Conservation (phyloP, 202 grass and related monocot genomes). For the Alloteropsis angusta region DNA sequence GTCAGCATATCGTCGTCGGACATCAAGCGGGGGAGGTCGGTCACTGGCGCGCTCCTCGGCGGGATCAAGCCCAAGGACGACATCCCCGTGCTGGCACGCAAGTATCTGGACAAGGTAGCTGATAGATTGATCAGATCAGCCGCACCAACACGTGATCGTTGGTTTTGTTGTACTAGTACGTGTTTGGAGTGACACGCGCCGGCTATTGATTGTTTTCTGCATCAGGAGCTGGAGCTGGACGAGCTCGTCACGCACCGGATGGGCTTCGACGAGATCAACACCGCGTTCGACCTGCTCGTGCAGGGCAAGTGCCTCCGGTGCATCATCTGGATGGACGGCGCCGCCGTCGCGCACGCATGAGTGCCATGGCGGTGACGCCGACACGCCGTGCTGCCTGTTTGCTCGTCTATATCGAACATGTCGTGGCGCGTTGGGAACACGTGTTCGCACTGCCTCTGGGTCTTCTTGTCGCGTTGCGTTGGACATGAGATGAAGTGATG, state of each 20-base stretch:
- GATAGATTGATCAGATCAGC: neutral
- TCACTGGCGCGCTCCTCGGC: conserved; percentile 53
- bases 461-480: no score
- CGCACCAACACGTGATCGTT: no score
- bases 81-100: conserved; percentile 47
- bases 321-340: conserved; percentile 62
- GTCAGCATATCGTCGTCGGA: conserved; percentile 32
- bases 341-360: neutral
- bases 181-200: neutral
- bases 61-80: conserved; percentile 75
- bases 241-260: conserved; percentile 64
- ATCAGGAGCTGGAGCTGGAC: conserved; percentile 64
- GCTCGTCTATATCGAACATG: neutral
- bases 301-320: conserved; percentile 59
- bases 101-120: conserved; percentile 53
- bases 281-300: conserved; percentile 57
- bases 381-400: neutral
- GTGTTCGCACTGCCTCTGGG: no score
- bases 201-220: neutral
- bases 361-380: neutral
- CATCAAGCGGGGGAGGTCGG: conserved; percentile 32
- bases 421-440: no score
- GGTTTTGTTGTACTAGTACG: no score
- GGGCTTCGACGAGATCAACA: conserved; percentile 59
- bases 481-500: no score